These are phyloP conservation scores for Nematocida ausubeli DNA, from an alignment of 371 early-diverging fungal species.

Conservation along the genomic window DNA sequence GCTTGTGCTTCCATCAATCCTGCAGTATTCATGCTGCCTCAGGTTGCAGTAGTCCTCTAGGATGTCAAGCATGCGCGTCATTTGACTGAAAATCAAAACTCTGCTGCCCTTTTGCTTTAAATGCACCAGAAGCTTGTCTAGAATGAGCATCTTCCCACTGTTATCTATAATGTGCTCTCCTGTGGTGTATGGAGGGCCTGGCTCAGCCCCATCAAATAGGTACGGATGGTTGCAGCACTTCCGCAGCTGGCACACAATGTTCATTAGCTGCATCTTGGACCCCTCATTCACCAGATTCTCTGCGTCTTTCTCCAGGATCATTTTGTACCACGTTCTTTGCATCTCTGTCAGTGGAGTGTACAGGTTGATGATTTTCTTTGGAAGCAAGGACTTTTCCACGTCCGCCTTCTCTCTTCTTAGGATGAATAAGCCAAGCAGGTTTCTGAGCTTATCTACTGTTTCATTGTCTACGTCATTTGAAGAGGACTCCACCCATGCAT, in stretches of 20 bases:
- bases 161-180: conserved; percentile 90
- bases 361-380: conserved; percentile 58
- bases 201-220: conserved; percentile 61
- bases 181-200: conserved; percentile 85
- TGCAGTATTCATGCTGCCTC: conserved; percentile 80
- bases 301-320: conserved; percentile 57
- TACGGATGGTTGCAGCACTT: conserved; percentile 63
- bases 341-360: conserved; percentile 56
- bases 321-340: conserved; percentile 59
- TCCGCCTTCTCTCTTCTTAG: conserved; percentile 58
- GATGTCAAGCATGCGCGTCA: conserved; percentile 94
- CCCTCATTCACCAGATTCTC: conserved; percentile 47
- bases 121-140: conserved; percentile 80
- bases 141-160: conserved; percentile 92
- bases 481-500: conserved; percentile 54
- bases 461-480: conserved; percentile 31
- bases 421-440: conserved; percentile 48
- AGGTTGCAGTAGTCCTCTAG: conserved; percentile 90
- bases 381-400: conserved; percentile 58
- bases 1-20: conserved; percentile 90
- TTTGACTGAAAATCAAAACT: conserved; percentile 91
- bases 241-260: conserved; percentile 56
- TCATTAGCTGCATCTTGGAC: conserved; percentile 53
- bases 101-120: conserved; percentile 83
- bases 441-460: conserved; percentile 53